Evolutionary conservation across 495 filamentous ascomycete species (phyloP).

Genomic region (Lepraria neglecta): DNA sequence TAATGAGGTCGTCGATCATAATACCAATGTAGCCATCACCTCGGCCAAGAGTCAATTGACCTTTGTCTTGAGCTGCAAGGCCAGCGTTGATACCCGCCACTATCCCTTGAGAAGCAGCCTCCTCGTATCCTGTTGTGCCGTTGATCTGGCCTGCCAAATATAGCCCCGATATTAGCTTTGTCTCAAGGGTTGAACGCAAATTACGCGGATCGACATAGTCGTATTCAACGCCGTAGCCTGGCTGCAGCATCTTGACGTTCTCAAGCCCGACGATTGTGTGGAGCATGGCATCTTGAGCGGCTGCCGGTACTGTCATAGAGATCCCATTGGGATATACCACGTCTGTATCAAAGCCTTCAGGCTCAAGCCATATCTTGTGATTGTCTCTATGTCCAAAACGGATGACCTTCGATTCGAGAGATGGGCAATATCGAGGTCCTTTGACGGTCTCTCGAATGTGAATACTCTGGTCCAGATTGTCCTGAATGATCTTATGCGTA

Average conservation of each 20-base stretch:
- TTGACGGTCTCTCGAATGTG: conserved; percentile 95
- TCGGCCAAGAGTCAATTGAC: conserved; percentile 61
- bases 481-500: conserved; percentile 77
- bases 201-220: conserved; percentile 95
- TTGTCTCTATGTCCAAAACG: conserved; percentile 70
- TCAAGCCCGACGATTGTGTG: conserved; percentile 81
- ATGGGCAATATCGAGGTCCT: conserved; percentile 92
- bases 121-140: conserved; percentile 96
- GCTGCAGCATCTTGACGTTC: conserved; percentile 86
- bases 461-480: conserved; percentile 84
- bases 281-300: conserved; percentile 76
- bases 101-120: conserved; percentile 90
- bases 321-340: conserved; percentile 96
- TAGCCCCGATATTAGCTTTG: conserved; percentile 81
- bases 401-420: conserved; percentile 89
- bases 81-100: conserved; percentile 92
- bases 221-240: conserved; percentile 97
- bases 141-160: conserved; percentile 97
- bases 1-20: conserved; percentile 98
- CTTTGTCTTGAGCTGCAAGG: conserved; percentile 59
- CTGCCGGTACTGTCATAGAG: conserved; percentile 88
- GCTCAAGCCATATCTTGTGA: conserved; percentile 94
- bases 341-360: conserved; percentile 87
- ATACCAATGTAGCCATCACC: conserved; percentile 94
- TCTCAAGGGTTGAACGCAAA: conserved; percentile 81